Base-by-base conservation (phyloP, 129 eudicot genomes). In the Erigeron canadensis region DNA sequence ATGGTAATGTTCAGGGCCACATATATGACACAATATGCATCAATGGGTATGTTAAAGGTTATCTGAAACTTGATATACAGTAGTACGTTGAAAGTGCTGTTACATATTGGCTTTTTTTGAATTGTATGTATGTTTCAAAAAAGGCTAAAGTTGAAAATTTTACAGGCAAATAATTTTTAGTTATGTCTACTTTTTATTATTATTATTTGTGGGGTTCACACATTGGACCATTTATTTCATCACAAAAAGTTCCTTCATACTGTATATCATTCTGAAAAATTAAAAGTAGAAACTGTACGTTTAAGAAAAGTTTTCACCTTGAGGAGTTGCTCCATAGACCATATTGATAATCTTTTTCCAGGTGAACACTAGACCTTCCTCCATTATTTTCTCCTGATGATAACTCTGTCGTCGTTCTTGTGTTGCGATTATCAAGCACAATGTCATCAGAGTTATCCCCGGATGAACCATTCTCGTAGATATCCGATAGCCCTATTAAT, bases 361-460 rank as follows among this genome's bases (percentile, higher is more conserved):
- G 91, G 8, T 78, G 81, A 79, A 65, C 58, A 78, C 73, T 85
- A 18, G 78, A 57, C 55, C 77, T 76, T 61, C 81, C 86, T 62
- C 84, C 78, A 63, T 85, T 87, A 63, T 85, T 87, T 56, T 50
- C 78, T 17, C 34, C 34, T 28, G 86, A 69, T 18, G 82, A 65
- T 40, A 73, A 57, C 28, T 87, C 96, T 15, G 82, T 65, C 55
- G 80, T 81, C 55, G 80, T 81, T 78, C 67, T 71, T 41, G 81
- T 77, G 79, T 86, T 85, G 47, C 79, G 95, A 63, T 63, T 80
- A 28, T 84, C 95, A 69, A 87, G 77, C 86, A 85, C 61, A 21
- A 85, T 58, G 59, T 89, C 96, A 66, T 93, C 98, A 16, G 98
- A 89, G 79, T 82, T 93, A 74, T 93, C 98, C 8, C 95, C 98